phyloP scores from a whole-genome alignment of 1,284 basidiomycete species.

The Cutaneotrichosporon sp. region DNA sequence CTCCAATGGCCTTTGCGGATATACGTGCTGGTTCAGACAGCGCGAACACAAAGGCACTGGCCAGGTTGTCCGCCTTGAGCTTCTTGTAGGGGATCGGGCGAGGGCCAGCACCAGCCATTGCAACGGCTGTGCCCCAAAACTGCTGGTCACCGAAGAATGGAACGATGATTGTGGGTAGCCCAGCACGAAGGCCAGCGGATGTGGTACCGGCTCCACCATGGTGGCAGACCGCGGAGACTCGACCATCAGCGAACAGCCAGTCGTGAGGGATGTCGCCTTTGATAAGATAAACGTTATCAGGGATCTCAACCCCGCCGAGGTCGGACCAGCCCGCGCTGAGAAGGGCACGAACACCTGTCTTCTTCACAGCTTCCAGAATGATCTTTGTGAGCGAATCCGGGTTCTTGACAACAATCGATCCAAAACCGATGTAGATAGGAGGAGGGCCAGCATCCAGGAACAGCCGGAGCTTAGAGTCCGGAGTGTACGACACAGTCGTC shows the following conservation, averaged over 20 bases:
- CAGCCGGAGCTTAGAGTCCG: constrained; percentile 46
- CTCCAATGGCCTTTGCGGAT: constrained; percentile 55
- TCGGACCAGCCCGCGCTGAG: constrained; percentile 63
- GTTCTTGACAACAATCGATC: constrained; percentile 61
- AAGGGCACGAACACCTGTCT: constrained; percentile 57
- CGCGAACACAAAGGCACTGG: constrained; percentile 55
- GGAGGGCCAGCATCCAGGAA: constrained; percentile 56
- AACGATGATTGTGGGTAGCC: constrained; percentile 61
- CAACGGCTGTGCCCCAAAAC: constrained; percentile 58
- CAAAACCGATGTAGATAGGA: constrained; percentile 59
- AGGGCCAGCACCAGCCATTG: constrained; percentile 61
- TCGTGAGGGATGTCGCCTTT: constrained; percentile 59
- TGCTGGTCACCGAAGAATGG: constrained; percentile 67
- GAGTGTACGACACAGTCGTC: background rate
- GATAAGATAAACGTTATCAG: constrained; percentile 58
- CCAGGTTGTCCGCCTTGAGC: constrained; percentile 54
- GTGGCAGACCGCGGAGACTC: constrained; percentile 64
- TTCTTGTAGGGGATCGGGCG: constrained; percentile 57
- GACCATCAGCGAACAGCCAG: constrained; percentile 59
- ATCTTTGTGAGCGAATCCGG: constrained; percentile 54
- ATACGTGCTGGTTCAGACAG: constrained; percentile 51
- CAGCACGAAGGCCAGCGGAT: constrained; percentile 59
- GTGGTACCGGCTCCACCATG: constrained; percentile 67
- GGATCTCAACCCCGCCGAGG: constrained; percentile 50
- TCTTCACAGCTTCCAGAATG: constrained; percentile 57